Percentiles rank a stretch among this genome's conserved stretches.
Conservation (phyloP, 768 basidiomycete species). For the Podaxis sp. region DNA sequence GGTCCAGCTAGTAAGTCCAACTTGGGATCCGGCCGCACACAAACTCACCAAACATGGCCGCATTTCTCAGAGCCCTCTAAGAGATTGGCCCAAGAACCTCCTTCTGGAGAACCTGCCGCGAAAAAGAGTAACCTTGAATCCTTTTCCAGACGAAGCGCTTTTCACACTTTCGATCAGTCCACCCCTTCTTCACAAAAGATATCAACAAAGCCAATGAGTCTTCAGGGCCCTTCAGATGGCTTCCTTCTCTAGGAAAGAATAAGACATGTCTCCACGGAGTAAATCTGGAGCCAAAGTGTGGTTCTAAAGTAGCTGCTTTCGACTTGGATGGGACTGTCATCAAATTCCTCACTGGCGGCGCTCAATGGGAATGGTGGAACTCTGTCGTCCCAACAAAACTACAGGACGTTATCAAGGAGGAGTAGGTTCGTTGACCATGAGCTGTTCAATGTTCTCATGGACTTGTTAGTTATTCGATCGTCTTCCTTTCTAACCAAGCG, state of each 20-base stretch:
- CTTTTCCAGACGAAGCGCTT: neutral
- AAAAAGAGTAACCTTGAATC: slow-evolving; percentile 11
- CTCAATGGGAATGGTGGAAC: slow-evolving; percentile 74
- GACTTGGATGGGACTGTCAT: slow-evolving; percentile 91
- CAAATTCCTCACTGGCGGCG: slow-evolving; percentile 33
- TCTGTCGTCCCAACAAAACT: slow-evolving; percentile 61
- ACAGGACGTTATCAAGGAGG: slow-evolving; percentile 53
- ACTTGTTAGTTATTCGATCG: slow-evolving; percentile 57
- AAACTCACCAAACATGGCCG: neutral
- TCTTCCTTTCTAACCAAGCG: slow-evolving; percentile 82
- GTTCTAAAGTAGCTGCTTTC: slow-evolving; percentile 70
- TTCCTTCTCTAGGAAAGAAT: slow-evolving; percentile 35
- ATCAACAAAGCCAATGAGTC: slow-evolving; percentile 6
- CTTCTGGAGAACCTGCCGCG: slow-evolving; percentile 5
- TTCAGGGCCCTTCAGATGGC: slow-evolving; percentile 37
- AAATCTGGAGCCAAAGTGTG: slow-evolving; percentile 41
- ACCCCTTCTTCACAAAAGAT: slow-evolving; percentile 32
- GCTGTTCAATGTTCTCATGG: neutral
- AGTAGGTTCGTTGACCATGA: slow-evolving; percentile 42
- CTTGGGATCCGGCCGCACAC: neutral
- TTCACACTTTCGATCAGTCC: slow-evolving; percentile 23
- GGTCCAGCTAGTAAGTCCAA: neutral
- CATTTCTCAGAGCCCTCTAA: neutral
- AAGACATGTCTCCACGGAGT: slow-evolving; percentile 43
- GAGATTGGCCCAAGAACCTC: slow-evolving; percentile 5